These are phyloP conservation scores for Spinacia oleracea DNA, from an alignment of 179 eudicot species.

Conservation along the genomic window DNA sequence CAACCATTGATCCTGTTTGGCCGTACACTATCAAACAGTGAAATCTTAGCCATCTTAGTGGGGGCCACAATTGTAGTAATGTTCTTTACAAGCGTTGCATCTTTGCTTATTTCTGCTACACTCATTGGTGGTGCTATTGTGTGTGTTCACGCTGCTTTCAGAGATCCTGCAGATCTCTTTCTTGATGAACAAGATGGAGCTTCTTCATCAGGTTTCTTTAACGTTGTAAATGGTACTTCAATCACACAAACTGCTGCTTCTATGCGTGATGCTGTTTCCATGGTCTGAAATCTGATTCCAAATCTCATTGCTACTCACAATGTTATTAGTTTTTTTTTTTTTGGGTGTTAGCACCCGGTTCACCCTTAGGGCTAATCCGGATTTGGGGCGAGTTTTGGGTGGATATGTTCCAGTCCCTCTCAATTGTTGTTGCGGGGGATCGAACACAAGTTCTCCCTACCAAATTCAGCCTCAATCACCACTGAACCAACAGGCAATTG, in stretches of 20 bases:
- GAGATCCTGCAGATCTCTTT: conserved; percentile 55
- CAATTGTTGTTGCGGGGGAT: too few species aligned
- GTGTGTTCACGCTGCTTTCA: conserved; percentile 49
- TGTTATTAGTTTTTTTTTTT: too few species aligned
- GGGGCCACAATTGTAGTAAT: conserved; percentile 32
- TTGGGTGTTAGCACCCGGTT: too few species aligned
- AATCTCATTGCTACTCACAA: background rate
- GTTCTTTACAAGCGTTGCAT: conserved; percentile 48
- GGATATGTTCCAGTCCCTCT: too few species aligned
- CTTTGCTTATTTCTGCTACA: conserved; percentile 39
- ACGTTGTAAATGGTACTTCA: conserved; percentile 25
- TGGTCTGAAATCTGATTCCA: conserved; percentile 17
- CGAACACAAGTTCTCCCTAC: too few species aligned
- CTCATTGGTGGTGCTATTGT: conserved; percentile 37
- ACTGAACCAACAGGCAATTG: too few species aligned
- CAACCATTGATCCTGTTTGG: conserved; percentile 38
- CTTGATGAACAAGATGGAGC: conserved; percentile 33
- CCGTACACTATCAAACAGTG: conserved; percentile 41
- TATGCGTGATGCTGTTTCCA: conserved; percentile 26
- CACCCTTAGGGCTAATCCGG: too few species aligned
- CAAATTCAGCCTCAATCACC: too few species aligned
- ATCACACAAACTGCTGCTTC: conserved; percentile 22
- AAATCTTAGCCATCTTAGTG: conserved; percentile 33
- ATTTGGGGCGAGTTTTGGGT: too few species aligned
- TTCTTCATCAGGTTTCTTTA: conserved; percentile 33